Evolutionary conservation across 2,329 filamentous ascomycete genomes (phyloP).

Genomic region (Arthrobotrys iridis): DNA sequence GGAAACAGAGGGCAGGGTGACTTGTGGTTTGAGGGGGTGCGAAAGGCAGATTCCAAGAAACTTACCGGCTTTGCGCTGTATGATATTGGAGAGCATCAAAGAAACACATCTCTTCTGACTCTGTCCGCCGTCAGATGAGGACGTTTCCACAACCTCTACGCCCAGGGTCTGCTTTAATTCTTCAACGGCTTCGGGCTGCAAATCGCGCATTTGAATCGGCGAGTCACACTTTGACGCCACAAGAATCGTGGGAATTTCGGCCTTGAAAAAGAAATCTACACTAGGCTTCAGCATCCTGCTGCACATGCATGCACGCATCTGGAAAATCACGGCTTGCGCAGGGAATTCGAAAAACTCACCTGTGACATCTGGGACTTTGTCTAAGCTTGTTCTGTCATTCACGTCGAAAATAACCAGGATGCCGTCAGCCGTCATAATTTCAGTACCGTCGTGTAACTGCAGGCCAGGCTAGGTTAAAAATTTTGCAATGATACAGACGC

Average conservation of each 20-base stretch:
- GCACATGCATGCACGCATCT: slow-evolving; percentile 31
- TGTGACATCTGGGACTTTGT: slow-evolving; percentile 77
- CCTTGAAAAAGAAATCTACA: slow-evolving; percentile 55
- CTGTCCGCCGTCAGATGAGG: slow-evolving; percentile 46
- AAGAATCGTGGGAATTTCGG: slow-evolving; percentile 51
- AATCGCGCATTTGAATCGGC: slow-evolving; percentile 50
- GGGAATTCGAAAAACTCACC: slow-evolving; percentile 69
- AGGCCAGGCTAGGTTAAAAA: slow-evolving; percentile 58
- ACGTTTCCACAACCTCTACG: slow-evolving; percentile 52
- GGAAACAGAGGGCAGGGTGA: neutral
- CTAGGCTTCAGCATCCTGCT: slow-evolving; percentile 50
- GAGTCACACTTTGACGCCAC: slow-evolving; percentile 54
- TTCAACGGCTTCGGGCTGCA: slow-evolving; percentile 50
- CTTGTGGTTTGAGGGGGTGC: neutral
- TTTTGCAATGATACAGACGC: slow-evolving; percentile 55
- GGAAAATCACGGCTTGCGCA: slow-evolving; percentile 42
- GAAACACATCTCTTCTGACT: slow-evolving; percentile 53
- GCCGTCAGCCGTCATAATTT: slow-evolving; percentile 72
- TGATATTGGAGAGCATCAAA: slow-evolving; percentile 49
- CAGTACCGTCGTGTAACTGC: slow-evolving; percentile 51
- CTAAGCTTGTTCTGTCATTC: slow-evolving; percentile 77
- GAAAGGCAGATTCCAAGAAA: neutral
- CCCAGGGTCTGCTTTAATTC: slow-evolving; percentile 44
- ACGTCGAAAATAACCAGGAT: slow-evolving; percentile 90
- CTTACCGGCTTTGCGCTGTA: slow-evolving; percentile 52